Evolutionary conservation across 1,284 basidiomycete species (phyloP).

Genomic region (Sporisorium exsertum): DNA sequence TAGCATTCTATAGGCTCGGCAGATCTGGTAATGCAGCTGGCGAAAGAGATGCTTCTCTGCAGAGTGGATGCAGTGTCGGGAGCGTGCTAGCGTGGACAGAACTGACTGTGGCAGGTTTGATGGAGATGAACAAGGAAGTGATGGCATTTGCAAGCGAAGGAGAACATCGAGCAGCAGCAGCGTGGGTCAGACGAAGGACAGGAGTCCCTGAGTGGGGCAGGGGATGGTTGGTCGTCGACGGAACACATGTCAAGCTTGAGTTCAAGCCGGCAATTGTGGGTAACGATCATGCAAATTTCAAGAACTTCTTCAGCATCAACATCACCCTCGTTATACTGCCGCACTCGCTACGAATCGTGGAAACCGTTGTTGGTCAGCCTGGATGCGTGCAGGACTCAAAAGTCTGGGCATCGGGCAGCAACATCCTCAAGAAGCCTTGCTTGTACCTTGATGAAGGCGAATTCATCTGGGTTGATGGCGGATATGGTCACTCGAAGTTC

Average conservation of each 20-base stretch:
- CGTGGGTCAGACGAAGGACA: neutral
- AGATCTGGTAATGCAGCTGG: neutral
- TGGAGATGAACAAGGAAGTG: neutral
- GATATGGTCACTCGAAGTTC: no score
- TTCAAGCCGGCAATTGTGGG: neutral
- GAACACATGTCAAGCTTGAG: neutral
- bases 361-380: slow-evolving; percentile 5
- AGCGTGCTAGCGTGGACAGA: neutral
- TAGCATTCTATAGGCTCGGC: no score
- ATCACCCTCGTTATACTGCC: no score
- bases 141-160: neutral
- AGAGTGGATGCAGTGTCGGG: neutral
- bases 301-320: no score
- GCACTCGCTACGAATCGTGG: no score
- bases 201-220: neutral
- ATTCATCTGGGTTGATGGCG: no score
- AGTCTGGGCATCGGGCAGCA: slow-evolving; percentile 6
- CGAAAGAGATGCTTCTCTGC: neutral
- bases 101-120: neutral
- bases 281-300: neutral
- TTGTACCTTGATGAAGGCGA: no score
- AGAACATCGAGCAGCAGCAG: neutral
- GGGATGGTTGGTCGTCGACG: no score
- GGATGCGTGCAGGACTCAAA: slow-evolving; percentile 9
- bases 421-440: slow-evolving; percentile 18